A percentile compares a stretch with the other conserved stretches of the same genome.
Evolutionary conservation across 2,329 filamentous ascomycete genomes (phyloP).

Genomic region (Aureobasidium musti): DNA sequence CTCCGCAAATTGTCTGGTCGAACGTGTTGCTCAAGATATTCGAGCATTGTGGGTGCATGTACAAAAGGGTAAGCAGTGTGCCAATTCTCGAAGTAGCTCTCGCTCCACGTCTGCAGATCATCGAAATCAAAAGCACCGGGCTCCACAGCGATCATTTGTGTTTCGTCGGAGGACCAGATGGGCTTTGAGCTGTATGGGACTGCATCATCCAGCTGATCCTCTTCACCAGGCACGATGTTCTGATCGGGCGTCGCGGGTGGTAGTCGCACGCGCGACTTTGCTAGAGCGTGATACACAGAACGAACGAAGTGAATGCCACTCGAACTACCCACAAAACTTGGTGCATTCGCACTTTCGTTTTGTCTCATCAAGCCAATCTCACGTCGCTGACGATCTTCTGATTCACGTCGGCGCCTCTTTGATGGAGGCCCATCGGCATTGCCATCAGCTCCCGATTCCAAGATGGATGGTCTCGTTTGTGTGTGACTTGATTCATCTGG

Average conservation of each 20-base stretch:
- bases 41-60: constrained; percentile 56
- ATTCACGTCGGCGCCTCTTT: neutral
- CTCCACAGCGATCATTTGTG: constrained; percentile 46
- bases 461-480: neutral
- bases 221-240: constrained; percentile 59
- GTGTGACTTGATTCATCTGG: neutral
- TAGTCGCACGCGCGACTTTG: constrained; percentile 27
- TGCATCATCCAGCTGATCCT: constrained; percentile 51
- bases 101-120: constrained; percentile 46
- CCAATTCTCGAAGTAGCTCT: constrained; percentile 60
- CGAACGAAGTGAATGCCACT: constrained; percentile 63
- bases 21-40: constrained; percentile 50
- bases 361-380: constrained; percentile 58
- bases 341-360: constrained; percentile 49
- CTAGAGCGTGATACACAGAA: constrained; percentile 55
- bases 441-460: neutral
- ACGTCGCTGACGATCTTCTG: constrained; percentile 35
- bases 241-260: constrained; percentile 36
- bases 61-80: constrained; percentile 60
- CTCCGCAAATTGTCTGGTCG: constrained; percentile 40
- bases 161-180: constrained; percentile 43
- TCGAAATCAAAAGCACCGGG: constrained; percentile 42
- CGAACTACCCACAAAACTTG: constrained; percentile 59
- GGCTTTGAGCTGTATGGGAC: constrained; percentile 33
- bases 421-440: neutral